phyloP scores from a whole-genome alignment of 1,284 basidiomycete genomes.

The Melampsora medusae region DNA sequence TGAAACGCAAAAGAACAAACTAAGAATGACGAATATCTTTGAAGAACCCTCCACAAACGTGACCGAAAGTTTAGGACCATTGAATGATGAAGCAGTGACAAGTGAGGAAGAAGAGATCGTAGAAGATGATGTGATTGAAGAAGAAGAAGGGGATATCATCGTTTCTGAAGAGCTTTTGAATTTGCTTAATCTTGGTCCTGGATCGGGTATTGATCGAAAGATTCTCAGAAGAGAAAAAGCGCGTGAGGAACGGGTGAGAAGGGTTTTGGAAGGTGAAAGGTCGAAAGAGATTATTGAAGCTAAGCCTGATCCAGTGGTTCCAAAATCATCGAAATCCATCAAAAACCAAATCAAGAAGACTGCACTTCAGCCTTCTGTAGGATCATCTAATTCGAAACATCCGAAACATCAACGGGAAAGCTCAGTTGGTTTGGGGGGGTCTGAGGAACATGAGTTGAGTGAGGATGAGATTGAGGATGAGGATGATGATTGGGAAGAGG shows the following conservation, averaged over 20 bases:
- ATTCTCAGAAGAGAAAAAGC: slow-evolving; percentile 19
- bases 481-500: slow-evolving; percentile 44
- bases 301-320: background rate
- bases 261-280: slow-evolving; percentile 27
- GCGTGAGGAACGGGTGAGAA: slow-evolving; percentile 17
- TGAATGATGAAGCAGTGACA: background rate
- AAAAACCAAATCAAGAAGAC: no score
- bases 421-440: background rate
- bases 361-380: no score
- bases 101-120: background rate
- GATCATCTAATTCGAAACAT: background rate
- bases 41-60: background rate
- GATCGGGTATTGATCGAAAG: background rate
- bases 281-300: background rate
- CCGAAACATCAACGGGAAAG: background rate
- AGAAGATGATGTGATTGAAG: slow-evolving; percentile 19
- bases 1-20: background rate
- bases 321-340: background rate
- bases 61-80: background rate
- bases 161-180: slow-evolving; percentile 39
- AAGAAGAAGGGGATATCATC: slow-evolving; percentile 19
- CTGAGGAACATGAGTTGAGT: background rate
- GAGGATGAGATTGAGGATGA: slow-evolving; percentile 1
- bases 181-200: slow-evolving; percentile 20
- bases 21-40: background rate